Conservation (phyloP, 1,284 basidiomycete species). For the Rhodotorula sp. region DNA sequence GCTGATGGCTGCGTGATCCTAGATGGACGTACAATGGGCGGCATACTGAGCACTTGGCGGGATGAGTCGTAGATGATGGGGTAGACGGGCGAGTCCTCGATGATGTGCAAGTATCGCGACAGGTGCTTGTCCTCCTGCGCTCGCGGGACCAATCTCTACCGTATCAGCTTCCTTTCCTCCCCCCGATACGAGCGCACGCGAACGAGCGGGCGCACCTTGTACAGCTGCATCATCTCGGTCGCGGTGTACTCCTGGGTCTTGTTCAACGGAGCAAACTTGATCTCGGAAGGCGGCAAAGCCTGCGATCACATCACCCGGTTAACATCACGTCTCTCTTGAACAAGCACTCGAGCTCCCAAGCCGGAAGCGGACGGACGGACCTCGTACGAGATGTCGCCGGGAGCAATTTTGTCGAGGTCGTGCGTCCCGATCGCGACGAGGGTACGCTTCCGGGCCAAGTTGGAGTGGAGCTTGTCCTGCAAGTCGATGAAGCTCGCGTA, state of each 20-base stretch:
- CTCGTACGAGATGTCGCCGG: slow-evolving; percentile 63
- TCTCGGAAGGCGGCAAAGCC: slow-evolving; percentile 79
- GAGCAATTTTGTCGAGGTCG: slow-evolving; percentile 79
- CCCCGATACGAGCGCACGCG: too few species aligned
- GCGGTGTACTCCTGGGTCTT: slow-evolving; percentile 72
- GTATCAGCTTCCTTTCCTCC: too few species aligned
- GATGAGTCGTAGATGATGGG: slow-evolving; percentile 94
- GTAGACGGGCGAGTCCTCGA: slow-evolving; percentile 91
- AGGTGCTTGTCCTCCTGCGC: slow-evolving; percentile 87
- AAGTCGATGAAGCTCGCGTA: slow-evolving; percentile 98
- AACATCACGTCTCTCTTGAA: too few species aligned
- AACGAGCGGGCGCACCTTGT: slow-evolving; percentile 62
- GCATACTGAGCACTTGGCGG: slow-evolving; percentile 88
- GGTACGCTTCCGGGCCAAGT: slow-evolving; percentile 83
- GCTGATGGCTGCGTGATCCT: too few species aligned
- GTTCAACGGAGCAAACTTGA: slow-evolving; percentile 83
- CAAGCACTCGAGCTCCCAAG: too few species aligned
- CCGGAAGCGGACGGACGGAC: slow-evolving; percentile 6
- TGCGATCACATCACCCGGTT: not conserved
- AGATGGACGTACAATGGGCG: slow-evolving; percentile 79
- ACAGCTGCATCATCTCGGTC: slow-evolving; percentile 80
- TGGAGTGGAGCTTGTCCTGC: slow-evolving; percentile 97
- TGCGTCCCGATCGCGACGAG: slow-evolving; percentile 97
- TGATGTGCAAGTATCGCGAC: slow-evolving; percentile 83
- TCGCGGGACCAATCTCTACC: not conserved